phyloP scores from a whole-genome alignment of 2,329 filamentous ascomycete genomes.

The Pleurostoma richardsiae region DNA sequence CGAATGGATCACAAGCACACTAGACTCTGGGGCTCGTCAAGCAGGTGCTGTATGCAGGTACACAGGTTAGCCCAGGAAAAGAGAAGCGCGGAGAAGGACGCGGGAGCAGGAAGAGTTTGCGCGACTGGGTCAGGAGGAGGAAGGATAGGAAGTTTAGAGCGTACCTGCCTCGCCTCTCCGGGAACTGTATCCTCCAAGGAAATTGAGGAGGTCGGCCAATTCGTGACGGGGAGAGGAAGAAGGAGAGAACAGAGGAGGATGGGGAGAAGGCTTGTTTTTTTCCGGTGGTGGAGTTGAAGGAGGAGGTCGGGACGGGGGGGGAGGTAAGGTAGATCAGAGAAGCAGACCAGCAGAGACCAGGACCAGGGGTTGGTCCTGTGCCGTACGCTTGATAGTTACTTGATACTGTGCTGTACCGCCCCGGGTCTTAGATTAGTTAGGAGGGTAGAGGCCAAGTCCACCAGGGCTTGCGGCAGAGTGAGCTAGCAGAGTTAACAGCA shows the following conservation, averaged over 20 bases:
- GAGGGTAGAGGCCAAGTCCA: not conserved
- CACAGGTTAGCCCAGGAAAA: not conserved
- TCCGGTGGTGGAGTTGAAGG: slow-evolving; percentile 12
- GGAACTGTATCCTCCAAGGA: slow-evolving; percentile 17
- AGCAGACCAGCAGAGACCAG: not conserved
- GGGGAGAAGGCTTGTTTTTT: slow-evolving; percentile 21
- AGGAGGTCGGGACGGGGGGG: slow-evolving; percentile 11
- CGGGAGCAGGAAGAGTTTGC: not conserved
- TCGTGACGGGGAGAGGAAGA: slow-evolving; percentile 23
- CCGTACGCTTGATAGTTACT: not conserved
- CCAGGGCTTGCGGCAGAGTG: too few relatives aligned
- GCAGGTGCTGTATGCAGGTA: not conserved
- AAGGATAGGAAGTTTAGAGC: slow-evolving; percentile 11
- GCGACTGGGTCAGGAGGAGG: slow-evolving; percentile 4
- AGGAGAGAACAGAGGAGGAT: slow-evolving; percentile 25
- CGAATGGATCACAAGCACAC: not conserved
- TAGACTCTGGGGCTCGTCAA: not conserved
- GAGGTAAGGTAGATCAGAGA: slow-evolving; percentile 1
- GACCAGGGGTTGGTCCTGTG: not conserved
- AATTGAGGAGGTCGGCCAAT: slow-evolving; percentile 27
- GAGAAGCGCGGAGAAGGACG: not conserved
- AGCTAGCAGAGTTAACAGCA: too few relatives aligned
- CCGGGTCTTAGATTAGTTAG: not conserved
- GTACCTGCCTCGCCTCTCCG: slow-evolving; percentile 25
- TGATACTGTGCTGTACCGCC: not conserved